Evolutionary conservation across 176 grass and related monocot species (phyloP).

Genomic region (Elymus sibiricus): DNA sequence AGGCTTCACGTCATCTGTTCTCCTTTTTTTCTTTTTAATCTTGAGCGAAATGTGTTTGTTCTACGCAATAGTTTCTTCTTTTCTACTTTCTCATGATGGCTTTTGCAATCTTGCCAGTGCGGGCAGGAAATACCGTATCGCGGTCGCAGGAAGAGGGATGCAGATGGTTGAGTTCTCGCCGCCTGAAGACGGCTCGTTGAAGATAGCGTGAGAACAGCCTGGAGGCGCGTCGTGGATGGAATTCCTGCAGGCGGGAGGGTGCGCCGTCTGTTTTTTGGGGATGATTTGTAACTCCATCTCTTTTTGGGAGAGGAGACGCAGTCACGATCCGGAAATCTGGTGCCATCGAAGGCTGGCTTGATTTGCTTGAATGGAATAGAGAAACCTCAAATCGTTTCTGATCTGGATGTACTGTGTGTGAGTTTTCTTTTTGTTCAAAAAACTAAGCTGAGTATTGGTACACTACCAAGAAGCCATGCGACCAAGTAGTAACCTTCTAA

Average conservation of each 20-base stretch:
- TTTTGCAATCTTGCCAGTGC: slow-evolving; percentile 30
- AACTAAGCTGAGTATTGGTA: no score
- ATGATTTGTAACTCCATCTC: background rate
- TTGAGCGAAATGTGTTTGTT: background rate
- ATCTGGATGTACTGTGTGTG: no score
- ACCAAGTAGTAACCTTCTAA: no score
- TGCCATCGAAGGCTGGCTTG: no score
- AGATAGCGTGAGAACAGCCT: background rate
- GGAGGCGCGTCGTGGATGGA: background rate
- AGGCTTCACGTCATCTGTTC: background rate
- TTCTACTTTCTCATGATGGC: background rate
- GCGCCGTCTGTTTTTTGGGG: background rate
- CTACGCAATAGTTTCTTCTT: background rate
- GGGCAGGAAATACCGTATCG: slow-evolving; percentile 55
- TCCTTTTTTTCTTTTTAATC: background rate
- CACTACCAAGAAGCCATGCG: no score
- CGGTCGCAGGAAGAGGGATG: slow-evolving; percentile 84
- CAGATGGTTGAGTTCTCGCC: slow-evolving; percentile 77
- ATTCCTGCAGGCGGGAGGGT: background rate
- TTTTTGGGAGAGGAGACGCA: no score
- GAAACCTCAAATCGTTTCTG: no score
- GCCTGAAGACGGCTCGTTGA: background rate
- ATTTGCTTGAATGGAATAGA: no score
- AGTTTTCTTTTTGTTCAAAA: no score
- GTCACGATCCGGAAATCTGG: no score